Conservation (phyloP, 169 alveolate genomes). For the Plasmodium cynomolgi region DNA sequence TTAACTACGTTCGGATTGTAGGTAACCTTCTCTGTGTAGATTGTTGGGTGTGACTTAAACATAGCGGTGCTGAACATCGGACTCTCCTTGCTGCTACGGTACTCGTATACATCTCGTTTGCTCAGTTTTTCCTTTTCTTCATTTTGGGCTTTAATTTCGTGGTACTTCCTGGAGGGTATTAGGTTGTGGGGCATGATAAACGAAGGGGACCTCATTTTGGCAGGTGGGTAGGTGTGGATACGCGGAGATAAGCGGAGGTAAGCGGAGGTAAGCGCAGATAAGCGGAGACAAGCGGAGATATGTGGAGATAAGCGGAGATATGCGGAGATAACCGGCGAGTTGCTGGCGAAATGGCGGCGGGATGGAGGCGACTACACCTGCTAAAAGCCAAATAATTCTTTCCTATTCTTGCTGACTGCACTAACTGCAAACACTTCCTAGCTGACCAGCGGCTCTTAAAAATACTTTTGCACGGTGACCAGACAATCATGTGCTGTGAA, state of each 20-base stretch:
- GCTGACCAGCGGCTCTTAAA: background rate
- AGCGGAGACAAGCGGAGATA: too few relatives aligned
- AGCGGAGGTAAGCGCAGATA: too few relatives aligned
- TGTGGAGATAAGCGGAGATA: background rate
- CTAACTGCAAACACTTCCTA: background rate
- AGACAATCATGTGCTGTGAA: background rate
- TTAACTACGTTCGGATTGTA: constrained; percentile 9
- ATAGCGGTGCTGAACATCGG: background rate
- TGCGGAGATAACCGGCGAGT: background rate
- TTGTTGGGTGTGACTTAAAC: background rate
- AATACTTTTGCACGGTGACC: background rate
- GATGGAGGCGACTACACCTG: background rate
- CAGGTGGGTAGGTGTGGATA: background rate
- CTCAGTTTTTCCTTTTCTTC: background rate
- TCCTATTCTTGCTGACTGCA: background rate
- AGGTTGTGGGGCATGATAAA: constrained; percentile 14
- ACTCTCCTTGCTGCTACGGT: background rate
- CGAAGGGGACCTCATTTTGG: constrained; percentile 7
- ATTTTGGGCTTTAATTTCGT: background rate
- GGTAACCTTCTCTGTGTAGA: constrained; percentile 1
- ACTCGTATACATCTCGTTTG: constrained; percentile 10
- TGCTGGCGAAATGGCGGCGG: background rate
- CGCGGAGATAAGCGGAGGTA: background rate
- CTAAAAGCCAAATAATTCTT: background rate
- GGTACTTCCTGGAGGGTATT: constrained; percentile 8